Evolutionary conservation across 495 filamentous ascomycete species (phyloP), one percentile per base, ranked within the genome.

Genomic region (Aspergillus sclerotioniger): DNA sequence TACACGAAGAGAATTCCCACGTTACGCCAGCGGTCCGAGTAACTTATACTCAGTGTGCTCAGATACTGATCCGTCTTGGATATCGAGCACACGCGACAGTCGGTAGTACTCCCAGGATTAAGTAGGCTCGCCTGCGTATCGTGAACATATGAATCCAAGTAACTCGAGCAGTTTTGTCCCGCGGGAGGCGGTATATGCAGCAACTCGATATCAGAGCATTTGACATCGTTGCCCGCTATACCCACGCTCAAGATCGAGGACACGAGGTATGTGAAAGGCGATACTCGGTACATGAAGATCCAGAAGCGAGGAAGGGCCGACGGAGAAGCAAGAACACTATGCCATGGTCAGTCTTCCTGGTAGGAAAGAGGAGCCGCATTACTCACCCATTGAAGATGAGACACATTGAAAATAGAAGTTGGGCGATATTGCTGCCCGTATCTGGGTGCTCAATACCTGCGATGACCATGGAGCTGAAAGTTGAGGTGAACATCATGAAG

Each of bases 211-310:
- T 62, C 53, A 15, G 87, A 77, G 71, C 90, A 93, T 1, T 67
- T 12, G 1, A 87, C 82, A 0, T 66, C 20, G 2, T 79, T 80
- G 29, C 87, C 85, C n/a, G 84, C 80, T 5, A 92, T 64, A 0
- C 78, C 83, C 0, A 76, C 77, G 0, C 85, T 81, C n/a, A 91
- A 62, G 67, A 91, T 82, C 15, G 80, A 82, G 29, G 76, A 78
- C 7, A 91, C 81, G 0, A 89, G 71, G 61, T 92, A 91, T 0
- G 85, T 88, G 56, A 92, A 85, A 6, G 90, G 89, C 6, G 86
- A 89, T 51, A 89, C 75, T 28, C 86, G 85, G 69, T 92, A 90
- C 86, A 92, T 89, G 77, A 91, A 92, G 61, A 89, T 89, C 89
- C 90, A 94, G 77, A 92, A 91, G 9, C 81, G 68, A 9, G 88